Conservation (phyloP, 140 eudicot species). For the Oenanthe javanica region DNA sequence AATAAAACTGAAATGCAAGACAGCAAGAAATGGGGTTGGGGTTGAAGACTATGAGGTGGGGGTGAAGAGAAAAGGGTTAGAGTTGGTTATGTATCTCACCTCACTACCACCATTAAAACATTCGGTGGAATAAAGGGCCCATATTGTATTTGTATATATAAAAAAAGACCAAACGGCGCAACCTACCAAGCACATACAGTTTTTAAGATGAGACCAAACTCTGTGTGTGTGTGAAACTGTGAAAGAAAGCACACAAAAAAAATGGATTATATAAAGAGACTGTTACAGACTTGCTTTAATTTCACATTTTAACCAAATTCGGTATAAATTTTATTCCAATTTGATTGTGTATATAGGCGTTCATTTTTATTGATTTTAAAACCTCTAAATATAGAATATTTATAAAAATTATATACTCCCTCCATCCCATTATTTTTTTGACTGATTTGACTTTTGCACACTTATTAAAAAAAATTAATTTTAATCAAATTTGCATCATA, state of each 20-base stretch:
- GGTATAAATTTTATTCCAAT: too few relatives aligned
- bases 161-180: slow-evolving; percentile 25
- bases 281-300: too few relatives aligned
- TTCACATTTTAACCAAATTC: too few relatives aligned
- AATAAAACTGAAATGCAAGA: slow-evolving; percentile 37
- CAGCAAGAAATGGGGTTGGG: slow-evolving; percentile 44
- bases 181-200: slow-evolving; percentile 50
- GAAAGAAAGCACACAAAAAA: slow-evolving; percentile 5
- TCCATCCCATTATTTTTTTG: too few relatives aligned
- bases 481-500: too few relatives aligned
- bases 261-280: neutral
- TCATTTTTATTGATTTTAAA: too few relatives aligned
- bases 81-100: neutral
- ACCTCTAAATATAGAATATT: too few relatives aligned
- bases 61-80: neutral
- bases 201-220: slow-evolving; percentile 35
- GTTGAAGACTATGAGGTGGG: neutral
- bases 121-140: slow-evolving; percentile 73
- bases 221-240: too few relatives aligned
- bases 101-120: slow-evolving; percentile 19
- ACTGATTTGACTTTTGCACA: too few relatives aligned
- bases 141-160: neutral
- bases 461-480: too few relatives aligned
- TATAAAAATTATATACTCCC: too few relatives aligned
- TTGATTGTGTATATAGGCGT: too few relatives aligned